Base-by-base conservation (phyloP, 2,329 filamentous ascomycete species). In the Capronia americana region DNA sequence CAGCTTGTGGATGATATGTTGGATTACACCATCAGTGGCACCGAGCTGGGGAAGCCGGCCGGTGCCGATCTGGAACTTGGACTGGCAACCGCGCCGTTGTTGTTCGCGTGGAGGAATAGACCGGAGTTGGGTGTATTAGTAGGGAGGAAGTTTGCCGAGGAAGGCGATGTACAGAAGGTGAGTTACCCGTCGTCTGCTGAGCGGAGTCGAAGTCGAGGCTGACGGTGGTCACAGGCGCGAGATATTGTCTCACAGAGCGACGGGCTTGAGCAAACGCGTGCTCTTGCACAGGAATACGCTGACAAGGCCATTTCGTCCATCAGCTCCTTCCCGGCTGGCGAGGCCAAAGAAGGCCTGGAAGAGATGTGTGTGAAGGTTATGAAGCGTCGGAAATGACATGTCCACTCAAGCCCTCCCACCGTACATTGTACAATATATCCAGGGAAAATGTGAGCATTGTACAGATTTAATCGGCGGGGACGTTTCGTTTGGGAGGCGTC, bases 1-100 rank as follows among this genome's bases (percentile, higher is more conserved):
- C 95, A 99, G 83, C 85, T 99, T 10, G 94, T 99, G 17, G 95
- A 99, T 77, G 95, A 99, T 77, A 92, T 99, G 90, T 84, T 99
- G 73, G 95, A 99, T 79, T 99, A 98, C 78, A 98, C 95, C 0
- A 87, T 92, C 68, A 92, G 87, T 62, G 92, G 89, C 50, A 85
- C 87, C 66, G 93, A 97, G 77, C 82, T 99, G 50, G 95, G 95
- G 26, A 99, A 99, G 81, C 95, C 95, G 2, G 92, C 94, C 4
- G 95, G 94, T 48, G 95, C 95, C 32, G 95, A 99, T 79, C 79
- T 99, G 69, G 92, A 98, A 79, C 83, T 99, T 32, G 95, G 95
- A 4, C 85, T 99, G 64, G 95, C 95, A 51, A 99, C 95, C 12
- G 95, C 95, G 12, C 95, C 95, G 17, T 81, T 99, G 70, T 81